Evolutionary conservation across 169 alveolate genomes (phyloP).

Genomic region (Cryptosporidium meleagridis): DNA sequence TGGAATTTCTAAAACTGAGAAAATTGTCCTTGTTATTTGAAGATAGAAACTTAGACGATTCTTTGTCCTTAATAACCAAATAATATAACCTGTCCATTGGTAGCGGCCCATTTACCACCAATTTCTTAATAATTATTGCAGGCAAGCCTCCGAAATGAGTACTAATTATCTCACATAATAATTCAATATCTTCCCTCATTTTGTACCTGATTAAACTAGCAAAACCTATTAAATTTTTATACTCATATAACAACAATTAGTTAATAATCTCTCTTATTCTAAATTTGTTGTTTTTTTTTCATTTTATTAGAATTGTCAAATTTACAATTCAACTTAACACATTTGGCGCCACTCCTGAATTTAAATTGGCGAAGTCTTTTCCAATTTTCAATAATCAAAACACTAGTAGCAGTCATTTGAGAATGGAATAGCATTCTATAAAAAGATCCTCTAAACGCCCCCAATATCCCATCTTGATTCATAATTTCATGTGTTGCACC

Average conservation of each 20-base stretch:
- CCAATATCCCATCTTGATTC: neutral
- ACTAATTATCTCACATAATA: conserved; percentile 37
- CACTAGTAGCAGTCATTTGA: neutral
- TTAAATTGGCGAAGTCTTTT: neutral
- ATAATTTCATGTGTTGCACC: neutral
- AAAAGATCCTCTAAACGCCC: neutral
- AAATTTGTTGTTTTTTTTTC: neutral
- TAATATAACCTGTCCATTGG: conserved; percentile 45
- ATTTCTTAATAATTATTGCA: conserved; percentile 24
- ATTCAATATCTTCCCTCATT: conserved; percentile 65
- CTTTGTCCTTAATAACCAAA: conserved; percentile 15
- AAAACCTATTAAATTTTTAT: neutral
- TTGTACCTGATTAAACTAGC: neutral
- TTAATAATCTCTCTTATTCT: neutral
- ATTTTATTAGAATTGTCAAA: neutral
- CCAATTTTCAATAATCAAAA: neutral
- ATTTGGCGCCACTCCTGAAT: neutral
- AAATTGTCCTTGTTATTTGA: conserved; percentile 16
- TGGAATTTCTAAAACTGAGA: conserved; percentile 29
- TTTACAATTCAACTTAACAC: too few species aligned
- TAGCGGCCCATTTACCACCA: conserved; percentile 27
- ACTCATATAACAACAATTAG: neutral
- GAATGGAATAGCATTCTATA: conserved; percentile 9
- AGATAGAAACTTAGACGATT: neutral
- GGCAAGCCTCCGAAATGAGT: conserved; percentile 58